Evolutionary conservation across 495 filamentous ascomycete species (phyloP), one percentile per base, ranked within the genome.

Genomic region (Xylaria flabelliformis): DNA sequence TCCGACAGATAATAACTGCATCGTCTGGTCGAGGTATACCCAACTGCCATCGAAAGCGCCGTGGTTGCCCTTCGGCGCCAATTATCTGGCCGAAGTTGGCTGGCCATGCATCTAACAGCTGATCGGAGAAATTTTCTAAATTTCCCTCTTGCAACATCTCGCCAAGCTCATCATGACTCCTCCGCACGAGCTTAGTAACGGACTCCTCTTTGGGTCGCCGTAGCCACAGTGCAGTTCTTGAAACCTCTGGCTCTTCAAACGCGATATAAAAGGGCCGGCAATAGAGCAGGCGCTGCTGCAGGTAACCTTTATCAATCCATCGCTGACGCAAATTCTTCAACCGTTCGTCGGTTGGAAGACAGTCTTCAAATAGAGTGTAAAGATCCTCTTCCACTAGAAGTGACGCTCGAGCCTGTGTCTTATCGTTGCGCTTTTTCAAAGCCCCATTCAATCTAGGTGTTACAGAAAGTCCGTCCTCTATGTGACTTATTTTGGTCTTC

Each of bases 201-300:
- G 53, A n/a, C 26, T 32, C 53, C 53, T 13, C 24, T 17, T 56
- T 56, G 17, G 53, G 29, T 19, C 26, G 53, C 17, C 53, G 53
- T 32, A 4, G 12, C 53, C 53, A 56, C 4, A 56, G 53, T 7
- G 53, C 24, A 56, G 24, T 32, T 32, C 53, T 56, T 26, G 26
- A 56, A 4, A 12, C 32, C 53, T 56, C 24, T 15, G 29, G 12
- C 53, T 56, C 53, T 32, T 56, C 53, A 32, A 29, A 56, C 24
- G 17, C 53, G 53, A 56, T 56, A 13, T 56, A 24, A 56, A 56
- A 56, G 26, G 53, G 53, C 26, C 26, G 53, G 13, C 53, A 56
- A 32, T 56, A 56, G 26, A 56, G 53, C 26, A 56, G 24, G 26
- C 53, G 53, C 5, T 26, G 24, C 26, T 56, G 53, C 26, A 56